These are phyloP conservation scores for Lumnitzera racemosa DNA, from an alignment of 345 rosid genomes.

Conservation along the genomic window DNA sequence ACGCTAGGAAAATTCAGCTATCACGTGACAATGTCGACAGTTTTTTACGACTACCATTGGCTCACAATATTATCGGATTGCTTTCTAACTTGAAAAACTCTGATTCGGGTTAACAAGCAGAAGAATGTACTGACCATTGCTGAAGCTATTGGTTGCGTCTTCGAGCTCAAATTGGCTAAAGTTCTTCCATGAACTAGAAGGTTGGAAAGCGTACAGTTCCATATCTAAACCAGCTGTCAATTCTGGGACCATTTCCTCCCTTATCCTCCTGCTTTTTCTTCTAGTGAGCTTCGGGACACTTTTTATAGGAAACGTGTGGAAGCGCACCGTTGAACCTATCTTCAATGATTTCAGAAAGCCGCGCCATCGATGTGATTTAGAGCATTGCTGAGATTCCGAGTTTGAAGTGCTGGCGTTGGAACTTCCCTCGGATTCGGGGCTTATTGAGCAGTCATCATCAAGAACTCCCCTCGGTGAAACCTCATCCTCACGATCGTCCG, in stretches of 20 bases:
- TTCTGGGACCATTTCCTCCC: constrained; percentile 45
- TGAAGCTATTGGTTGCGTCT: constrained; percentile 63
- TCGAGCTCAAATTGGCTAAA: constrained; percentile 55
- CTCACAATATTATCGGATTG: background rate
- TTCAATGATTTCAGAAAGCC: constrained; percentile 52
- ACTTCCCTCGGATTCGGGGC: constrained; percentile 16
- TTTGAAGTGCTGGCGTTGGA: constrained; percentile 53
- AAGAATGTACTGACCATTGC: constrained; percentile 41
- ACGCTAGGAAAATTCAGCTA: background rate
- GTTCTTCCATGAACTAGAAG: constrained; percentile 55
- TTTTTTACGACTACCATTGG: background rate
- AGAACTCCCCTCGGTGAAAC: constrained; percentile 12
- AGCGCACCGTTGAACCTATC: constrained; percentile 45
- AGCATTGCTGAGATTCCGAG: constrained; percentile 23
- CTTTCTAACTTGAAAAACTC: background rate
- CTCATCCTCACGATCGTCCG: constrained; percentile 13
- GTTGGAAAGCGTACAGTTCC: constrained; percentile 52
- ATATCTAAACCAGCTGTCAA: constrained; percentile 39
- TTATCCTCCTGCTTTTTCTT: constrained; percentile 52
- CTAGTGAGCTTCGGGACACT: constrained; percentile 54
- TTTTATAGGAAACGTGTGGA: constrained; percentile 38
- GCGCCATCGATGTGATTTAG: constrained; percentile 29
- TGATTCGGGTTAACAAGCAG: background rate
- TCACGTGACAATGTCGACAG: background rate
- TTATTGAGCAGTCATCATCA: constrained; percentile 31